phyloP scores from a whole-genome alignment of 176 grass and related monocot species.

The Oryza nivara region DNA sequence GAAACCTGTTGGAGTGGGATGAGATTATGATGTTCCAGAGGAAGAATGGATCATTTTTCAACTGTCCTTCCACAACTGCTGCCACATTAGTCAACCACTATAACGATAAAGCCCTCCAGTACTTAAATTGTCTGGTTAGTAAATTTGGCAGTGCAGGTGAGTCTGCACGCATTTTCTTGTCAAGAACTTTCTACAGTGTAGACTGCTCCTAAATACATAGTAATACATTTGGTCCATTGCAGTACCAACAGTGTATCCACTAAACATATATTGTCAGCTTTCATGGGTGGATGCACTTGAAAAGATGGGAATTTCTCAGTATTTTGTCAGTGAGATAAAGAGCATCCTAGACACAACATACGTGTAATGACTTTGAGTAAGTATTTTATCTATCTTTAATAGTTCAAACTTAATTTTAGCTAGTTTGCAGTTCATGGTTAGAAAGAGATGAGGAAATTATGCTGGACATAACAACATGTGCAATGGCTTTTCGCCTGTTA shows the following conservation, averaged over 20 bases:
- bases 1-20: conserved; percentile 52
- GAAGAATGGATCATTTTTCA: conserved; percentile 77
- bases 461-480: conserved; percentile 59
- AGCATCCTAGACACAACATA: conserved; percentile 63
- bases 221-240: neutral
- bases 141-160: conserved; percentile 68
- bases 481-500: conserved; percentile 78
- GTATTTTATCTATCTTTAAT: neutral
- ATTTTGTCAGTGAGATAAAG: conserved; percentile 63
- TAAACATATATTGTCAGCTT: conserved; percentile 53
- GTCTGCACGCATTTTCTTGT: neutral
- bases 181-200: neutral
- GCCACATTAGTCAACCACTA: conserved; percentile 45
- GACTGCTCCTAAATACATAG: conserved; percentile 8
- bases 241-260: conserved; percentile 62
- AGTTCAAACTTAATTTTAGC: conserved; percentile 20
- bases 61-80: conserved; percentile 72
- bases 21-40: conserved; percentile 67
- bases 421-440: conserved; percentile 73
- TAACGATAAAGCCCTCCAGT: conserved; percentile 62
- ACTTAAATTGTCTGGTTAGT: conserved; percentile 54
- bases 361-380: conserved; percentile 40
- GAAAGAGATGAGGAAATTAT: conserved; percentile 63
- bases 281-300: conserved; percentile 67
- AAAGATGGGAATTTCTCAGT: conserved; percentile 58